phyloP scores from a whole-genome alignment of 192 early-diverging fungal genomes.

The Coemansia sp. region DNA sequence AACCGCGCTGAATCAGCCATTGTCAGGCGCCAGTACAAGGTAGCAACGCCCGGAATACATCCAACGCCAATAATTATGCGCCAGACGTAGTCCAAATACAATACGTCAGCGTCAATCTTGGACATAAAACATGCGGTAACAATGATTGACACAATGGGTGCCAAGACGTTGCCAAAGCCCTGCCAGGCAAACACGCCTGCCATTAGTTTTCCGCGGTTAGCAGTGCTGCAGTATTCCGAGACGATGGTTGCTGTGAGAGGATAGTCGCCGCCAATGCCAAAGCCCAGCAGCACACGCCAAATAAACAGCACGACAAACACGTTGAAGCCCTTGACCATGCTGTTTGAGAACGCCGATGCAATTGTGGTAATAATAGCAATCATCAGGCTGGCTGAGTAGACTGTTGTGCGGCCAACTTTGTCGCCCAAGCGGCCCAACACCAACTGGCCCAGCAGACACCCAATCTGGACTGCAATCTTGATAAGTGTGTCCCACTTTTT shows the following conservation, averaged over 20 bases:
- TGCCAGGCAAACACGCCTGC: slow-evolving; percentile 92
- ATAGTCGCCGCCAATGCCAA: slow-evolving; percentile 95
- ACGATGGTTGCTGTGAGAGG: slow-evolving; percentile 92
- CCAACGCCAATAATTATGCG: slow-evolving; percentile 84
- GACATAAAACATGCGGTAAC: slow-evolving; percentile 70
- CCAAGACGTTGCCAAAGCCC: slow-evolving; percentile 84
- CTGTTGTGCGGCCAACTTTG: slow-evolving; percentile 82
- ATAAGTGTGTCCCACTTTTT: slow-evolving; percentile 74
- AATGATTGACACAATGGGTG: slow-evolving; percentile 72
- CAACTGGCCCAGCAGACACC: slow-evolving; percentile 92
- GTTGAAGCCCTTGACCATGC: slow-evolving; percentile 66
- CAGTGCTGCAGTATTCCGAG: slow-evolving; percentile 81
- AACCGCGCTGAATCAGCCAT: slow-evolving; percentile 93
- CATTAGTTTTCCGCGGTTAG: slow-evolving; percentile 86
- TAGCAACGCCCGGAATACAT: slow-evolving; percentile 74
- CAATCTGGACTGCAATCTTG: slow-evolving; percentile 86
- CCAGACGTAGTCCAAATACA: slow-evolving; percentile 88
- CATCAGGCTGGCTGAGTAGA: slow-evolving; percentile 87
- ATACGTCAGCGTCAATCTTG: slow-evolving; percentile 63
- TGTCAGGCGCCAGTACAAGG: slow-evolving; percentile 80
- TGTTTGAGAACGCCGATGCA: slow-evolving; percentile 72
- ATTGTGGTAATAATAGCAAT: slow-evolving; percentile 88
- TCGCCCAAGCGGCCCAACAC: slow-evolving; percentile 86
- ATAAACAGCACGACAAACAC: slow-evolving; percentile 72
- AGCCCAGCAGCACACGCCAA: slow-evolving; percentile 90